Evolutionary conservation across 75 land plant genomes (phyloP), one percentile per base, ranked within the genome.

Genomic region (Selaginella tamariscina): DNA sequence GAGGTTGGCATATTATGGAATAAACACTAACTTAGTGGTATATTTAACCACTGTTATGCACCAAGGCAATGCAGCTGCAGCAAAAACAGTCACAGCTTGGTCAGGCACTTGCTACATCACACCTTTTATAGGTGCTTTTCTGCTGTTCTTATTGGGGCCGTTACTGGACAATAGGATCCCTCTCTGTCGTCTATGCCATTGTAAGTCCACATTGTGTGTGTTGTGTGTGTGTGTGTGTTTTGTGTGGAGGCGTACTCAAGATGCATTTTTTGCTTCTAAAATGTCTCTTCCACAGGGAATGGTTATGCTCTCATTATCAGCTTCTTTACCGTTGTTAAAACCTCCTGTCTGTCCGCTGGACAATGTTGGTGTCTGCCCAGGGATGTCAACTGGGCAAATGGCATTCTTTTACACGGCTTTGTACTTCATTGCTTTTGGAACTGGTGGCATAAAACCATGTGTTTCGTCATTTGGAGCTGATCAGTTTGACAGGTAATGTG

Each of bases 401-500:
- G 49, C 49, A 39, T 33, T 86, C 63, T 76, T 90, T 20, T 84
- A 82, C 63, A 56, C 39, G 1, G 66, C 90, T 13, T 79, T 90
- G 1, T 57, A 85, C 71, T 26, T 83, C 8, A 71, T 85, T 8
- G 88, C 88, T 23, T 68, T 88, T 1, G 91, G 86, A 0, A 81
- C 74, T 65, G 91, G 88, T 8, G 85, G 78, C 18, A 68, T 76
- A 55, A 78, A 80, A 27, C 91, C 91, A 0, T 55, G 73, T 1
- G 30, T 88, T 0, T 79, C 86, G 2, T 67, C 85, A 27, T 77
- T 88, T 29, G 91, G 89, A 21, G 80, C 84, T 30, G 88, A 88
- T 68, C 91, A 88, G 67, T 88, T 85, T 31, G 91, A 85, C 32
- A 82, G 80, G 55, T 78, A 79, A 23, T n/a, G n/a, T n/a, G n/a